Percentiles rank a stretch among this genome's conserved stretches.
Conservation (phyloP, 495 filamentous ascomycete species). For the Thermochaetoides thermophila region DNA sequence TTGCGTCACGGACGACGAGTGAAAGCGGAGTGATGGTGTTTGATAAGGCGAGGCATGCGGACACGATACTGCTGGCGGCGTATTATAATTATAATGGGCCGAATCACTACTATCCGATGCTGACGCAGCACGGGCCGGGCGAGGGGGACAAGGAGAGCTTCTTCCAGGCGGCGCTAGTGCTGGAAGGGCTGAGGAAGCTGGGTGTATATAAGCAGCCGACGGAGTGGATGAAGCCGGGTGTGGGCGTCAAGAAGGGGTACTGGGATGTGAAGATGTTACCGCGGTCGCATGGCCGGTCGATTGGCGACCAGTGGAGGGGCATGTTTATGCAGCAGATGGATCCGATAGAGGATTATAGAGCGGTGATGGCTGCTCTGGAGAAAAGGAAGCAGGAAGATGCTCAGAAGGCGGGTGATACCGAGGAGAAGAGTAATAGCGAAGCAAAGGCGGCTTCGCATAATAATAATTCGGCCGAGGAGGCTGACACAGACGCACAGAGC, state of each 20-base stretch:
- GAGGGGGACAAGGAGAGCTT: slow-evolving; percentile 57
- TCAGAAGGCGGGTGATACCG: neutral
- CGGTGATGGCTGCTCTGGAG: slow-evolving; percentile 7
- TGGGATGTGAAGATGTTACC: slow-evolving; percentile 30
- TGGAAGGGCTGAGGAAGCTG: slow-evolving; percentile 20
- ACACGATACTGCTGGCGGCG: slow-evolving; percentile 38
- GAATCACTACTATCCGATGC: slow-evolving; percentile 41
- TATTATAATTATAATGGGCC: slow-evolving; percentile 54
- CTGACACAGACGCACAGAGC: too few species aligned
- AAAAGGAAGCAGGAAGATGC: neutral
- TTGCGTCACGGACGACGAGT: slow-evolving; percentile 26
- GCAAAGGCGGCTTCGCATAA: too few species aligned
- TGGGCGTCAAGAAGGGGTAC: slow-evolving; percentile 17
- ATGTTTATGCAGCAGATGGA: slow-evolving; percentile 15
- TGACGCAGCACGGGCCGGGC: slow-evolving; percentile 41
- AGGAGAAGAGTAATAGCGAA: neutral
- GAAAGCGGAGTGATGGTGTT: slow-evolving; percentile 45
- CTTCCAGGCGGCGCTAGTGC: slow-evolving; percentile 35
- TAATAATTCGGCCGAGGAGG: too few species aligned
- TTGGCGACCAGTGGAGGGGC: slow-evolving; percentile 6
- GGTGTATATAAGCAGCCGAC: slow-evolving; percentile 3
- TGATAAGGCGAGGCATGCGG: slow-evolving; percentile 37
- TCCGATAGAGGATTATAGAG: slow-evolving; percentile 14
- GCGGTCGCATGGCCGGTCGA: slow-evolving; percentile 3
- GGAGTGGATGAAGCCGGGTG: slow-evolving; percentile 5